Percentiles rank a stretch among this genome's conserved stretches.
Conservation (phyloP, 1,284 basidiomycete species). For the Apiotrichum porosum region DNA sequence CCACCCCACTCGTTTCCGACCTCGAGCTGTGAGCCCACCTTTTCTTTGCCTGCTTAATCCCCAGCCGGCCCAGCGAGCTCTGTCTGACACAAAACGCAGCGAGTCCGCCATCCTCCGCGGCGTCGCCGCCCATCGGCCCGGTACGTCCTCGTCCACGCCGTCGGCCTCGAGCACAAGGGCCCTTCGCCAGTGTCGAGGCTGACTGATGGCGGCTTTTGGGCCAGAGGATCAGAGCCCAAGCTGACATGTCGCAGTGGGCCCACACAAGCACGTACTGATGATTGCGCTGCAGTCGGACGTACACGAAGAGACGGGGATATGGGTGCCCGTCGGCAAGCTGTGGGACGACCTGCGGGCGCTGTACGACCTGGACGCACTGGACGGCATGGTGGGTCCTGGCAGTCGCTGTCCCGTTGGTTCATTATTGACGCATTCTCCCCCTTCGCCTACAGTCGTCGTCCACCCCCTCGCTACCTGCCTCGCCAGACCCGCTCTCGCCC, state of each 20-base stretch:
- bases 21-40: conserved; percentile 18
- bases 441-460: conserved; percentile 7
- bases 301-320: conserved; percentile 28
- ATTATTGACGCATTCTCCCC: neutral
- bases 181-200: no score
- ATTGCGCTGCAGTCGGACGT: conserved; percentile 35
- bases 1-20: conserved; percentile 15
- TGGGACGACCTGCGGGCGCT: conserved; percentile 68
- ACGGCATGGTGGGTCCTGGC: conserved; percentile 63
- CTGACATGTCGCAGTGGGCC: conserved; percentile 24
- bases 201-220: no score
- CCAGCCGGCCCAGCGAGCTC: neutral
- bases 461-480: conserved; percentile 16
- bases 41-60: no score
- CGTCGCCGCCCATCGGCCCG: conserved; percentile 25
- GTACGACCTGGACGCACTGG: conserved; percentile 72
- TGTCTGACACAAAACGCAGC: conserved; percentile 17
- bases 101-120: conserved; percentile 33
- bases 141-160: conserved; percentile 6
- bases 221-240: no score
- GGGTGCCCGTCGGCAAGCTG: conserved; percentile 59
- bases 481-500: conserved; percentile 16
- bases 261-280: conserved; percentile 36
- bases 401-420: neutral
- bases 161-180: neutral